Conservation (phyloP, 2,329 filamentous ascomycete genomes). For the Fusarium siculi region DNA sequence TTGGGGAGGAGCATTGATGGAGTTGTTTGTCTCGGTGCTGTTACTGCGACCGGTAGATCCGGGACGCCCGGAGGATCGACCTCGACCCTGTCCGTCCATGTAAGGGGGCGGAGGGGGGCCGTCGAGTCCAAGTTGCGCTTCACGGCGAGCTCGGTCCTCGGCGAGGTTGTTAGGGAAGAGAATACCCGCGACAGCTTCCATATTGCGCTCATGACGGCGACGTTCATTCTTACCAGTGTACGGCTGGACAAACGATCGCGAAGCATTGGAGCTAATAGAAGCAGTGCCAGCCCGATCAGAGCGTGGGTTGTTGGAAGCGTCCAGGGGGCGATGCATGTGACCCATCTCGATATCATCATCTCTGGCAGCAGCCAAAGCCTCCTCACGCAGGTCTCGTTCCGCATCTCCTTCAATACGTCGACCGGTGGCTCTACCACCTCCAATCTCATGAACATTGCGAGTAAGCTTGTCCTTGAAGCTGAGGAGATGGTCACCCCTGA, state of each 20-base stretch:
- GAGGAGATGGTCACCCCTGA: conserved; percentile 57
- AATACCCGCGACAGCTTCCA: conserved; percentile 56
- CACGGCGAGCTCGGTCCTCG: conserved; percentile 48
- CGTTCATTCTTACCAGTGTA: conserved; percentile 58
- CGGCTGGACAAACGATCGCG: conserved; percentile 21
- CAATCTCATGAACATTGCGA: conserved; percentile 66
- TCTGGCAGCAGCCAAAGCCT: conserved; percentile 46
- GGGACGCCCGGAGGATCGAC: conserved; percentile 39
- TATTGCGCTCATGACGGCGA: conserved; percentile 56
- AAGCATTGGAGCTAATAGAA: conserved; percentile 33
- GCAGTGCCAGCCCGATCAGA: conserved; percentile 46
- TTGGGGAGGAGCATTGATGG: conserved; percentile 61
- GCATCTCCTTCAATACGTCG: conserved; percentile 54
- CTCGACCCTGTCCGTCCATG: conserved; percentile 42
- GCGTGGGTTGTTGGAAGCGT: conserved; percentile 45
- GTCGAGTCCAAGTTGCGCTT: conserved; percentile 55
- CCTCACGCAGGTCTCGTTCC: conserved; percentile 50
- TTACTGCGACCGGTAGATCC: conserved; percentile 53
- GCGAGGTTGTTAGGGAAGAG: conserved; percentile 59
- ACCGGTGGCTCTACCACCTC: conserved; percentile 59
- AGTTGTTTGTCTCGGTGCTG: conserved; percentile 59
- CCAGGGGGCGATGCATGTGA: conserved; percentile 35
- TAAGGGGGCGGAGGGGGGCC: conserved; percentile 58
- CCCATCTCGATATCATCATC: conserved; percentile 54
- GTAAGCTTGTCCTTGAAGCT: conserved; percentile 63